Percentiles rank a stretch among this genome's conserved stretches.
Conservation (phyloP, 208 protist genomes). For the Acanthamoeba castellanii region DNA sequence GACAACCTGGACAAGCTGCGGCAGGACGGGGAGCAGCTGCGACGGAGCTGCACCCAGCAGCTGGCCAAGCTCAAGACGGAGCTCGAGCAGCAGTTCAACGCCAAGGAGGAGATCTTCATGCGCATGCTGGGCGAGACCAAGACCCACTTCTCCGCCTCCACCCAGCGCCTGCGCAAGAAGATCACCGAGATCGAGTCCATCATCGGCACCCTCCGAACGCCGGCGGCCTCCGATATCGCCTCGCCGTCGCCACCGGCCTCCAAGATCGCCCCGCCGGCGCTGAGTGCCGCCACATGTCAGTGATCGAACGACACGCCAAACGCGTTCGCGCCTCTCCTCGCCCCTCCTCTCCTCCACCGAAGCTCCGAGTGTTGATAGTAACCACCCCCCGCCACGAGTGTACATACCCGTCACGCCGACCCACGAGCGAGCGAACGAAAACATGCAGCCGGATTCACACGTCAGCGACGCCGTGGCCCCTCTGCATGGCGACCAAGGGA, state of each 20-base stretch:
- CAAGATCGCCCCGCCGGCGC: too few relatives aligned
- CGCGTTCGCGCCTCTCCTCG: too few relatives aligned
- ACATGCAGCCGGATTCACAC: too few relatives aligned
- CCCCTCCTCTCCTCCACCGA: too few relatives aligned
- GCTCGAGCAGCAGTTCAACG: slow-evolving; percentile 40
- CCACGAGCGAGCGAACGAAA: too few relatives aligned
- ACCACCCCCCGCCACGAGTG: neutral
- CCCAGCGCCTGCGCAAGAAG: slow-evolving; percentile 35
- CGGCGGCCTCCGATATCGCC: neutral
- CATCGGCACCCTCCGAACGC: neutral
- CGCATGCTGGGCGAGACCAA: slow-evolving; percentile 53
- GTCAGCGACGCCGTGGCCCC: too few relatives aligned
- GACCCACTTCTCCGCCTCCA: neutral
- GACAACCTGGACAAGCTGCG: slow-evolving; percentile 30
- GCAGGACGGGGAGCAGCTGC: slow-evolving; percentile 28
- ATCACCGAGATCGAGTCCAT: slow-evolving; percentile 30
- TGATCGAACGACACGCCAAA: too few relatives aligned
- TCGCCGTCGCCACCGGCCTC: neutral
- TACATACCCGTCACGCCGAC: neutral
- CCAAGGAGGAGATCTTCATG: slow-evolving; percentile 54
- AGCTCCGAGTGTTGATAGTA: too few relatives aligned
- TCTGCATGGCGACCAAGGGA: too few relatives aligned
- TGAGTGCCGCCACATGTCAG: neutral
- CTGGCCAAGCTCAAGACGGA: slow-evolving; percentile 33
- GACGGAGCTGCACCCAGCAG: slow-evolving; percentile 9